Base-by-base conservation (phyloP, 192 early-diverging fungal genomes). In the Helicostylum pulchrum region DNA sequence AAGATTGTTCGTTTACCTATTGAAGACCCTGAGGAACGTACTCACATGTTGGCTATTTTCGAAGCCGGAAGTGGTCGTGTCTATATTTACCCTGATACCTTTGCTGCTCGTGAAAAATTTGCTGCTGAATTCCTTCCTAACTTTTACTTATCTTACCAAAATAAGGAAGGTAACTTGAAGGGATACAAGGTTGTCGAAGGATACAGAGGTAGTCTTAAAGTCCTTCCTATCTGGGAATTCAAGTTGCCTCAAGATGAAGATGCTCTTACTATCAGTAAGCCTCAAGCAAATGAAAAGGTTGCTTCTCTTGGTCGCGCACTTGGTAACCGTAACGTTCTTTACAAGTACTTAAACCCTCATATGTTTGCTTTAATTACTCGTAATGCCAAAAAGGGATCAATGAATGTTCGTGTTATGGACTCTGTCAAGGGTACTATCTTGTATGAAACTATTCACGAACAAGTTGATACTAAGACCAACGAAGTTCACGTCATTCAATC, bases 261-360 rank as follows among this genome's bases (percentile, higher is more conserved):
- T 11, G 36, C 68, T n/a, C 32, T 64, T 0, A 12, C 63, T 32
- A 52, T 67, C 4, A 44, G 30, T 8, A 45, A 53, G 10, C 57
- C 64, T 12, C 45, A 44, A 7, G 49, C 66, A 7, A 51, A 62
- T 45, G 68, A 93, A 53, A 78, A 83, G 48, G 81, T 96, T 7
- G 92, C 97, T 6, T 93, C 94, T 19, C 62, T 96, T 23, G 97
- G 97, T 17, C 86, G 94, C 14, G 94, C 97, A 6, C 84, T 97
- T 11, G 97, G 95, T 54, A 87, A 98, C 72, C 92, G 97, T 31
- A 87, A 85, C 42, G 97, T 99, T 5, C 84, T 94, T n/a, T 99
- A 96, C 89, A 99, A 99, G 76, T 99, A 98, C 78, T 81, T 98
- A 62, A 98, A 95, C 77, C 96, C 97, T 49, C 92, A 98, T 74